A percentile compares a stretch with the other conserved stretches of the same genome.
These are phyloP conservation scores for Auriculariales sp. DNA, from an alignment of 768 basidiomycete genomes.

Conservation along the genomic window DNA sequence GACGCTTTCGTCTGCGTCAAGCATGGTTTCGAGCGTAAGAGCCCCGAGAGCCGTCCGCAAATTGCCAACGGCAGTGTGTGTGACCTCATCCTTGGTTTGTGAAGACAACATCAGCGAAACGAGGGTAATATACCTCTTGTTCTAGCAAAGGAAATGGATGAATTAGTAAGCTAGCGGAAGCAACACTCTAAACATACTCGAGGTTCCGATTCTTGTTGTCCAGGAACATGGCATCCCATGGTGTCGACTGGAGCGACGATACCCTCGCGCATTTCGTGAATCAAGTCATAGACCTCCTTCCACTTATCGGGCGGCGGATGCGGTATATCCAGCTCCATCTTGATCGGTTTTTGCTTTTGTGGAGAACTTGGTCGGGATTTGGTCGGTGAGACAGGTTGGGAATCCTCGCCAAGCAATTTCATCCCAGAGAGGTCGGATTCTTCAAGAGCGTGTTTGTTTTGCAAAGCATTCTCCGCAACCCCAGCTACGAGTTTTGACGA, in stretches of 20 bases:
- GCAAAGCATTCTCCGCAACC: constrained; percentile 3
- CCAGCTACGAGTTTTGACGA: background rate
- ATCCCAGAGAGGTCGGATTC: background rate
- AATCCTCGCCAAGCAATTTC: background rate
- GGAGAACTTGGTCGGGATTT: constrained; percentile 20
- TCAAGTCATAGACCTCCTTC: constrained; percentile 54
- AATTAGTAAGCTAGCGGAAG: background rate
- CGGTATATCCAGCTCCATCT: constrained; percentile 36
- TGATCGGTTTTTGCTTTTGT: constrained; percentile 42
- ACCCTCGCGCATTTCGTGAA: constrained; percentile 59
- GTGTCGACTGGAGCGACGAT: constrained; percentile 81
- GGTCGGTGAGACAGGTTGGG: constrained; percentile 8
- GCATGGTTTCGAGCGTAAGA: constrained; percentile 54
- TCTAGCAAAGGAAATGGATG: constrained; percentile 27
- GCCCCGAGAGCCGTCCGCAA: constrained; percentile 65
- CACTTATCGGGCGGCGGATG: constrained; percentile 57
- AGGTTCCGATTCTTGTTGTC: constrained; percentile 45
- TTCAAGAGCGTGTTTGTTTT: background rate
- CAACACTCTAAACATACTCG: constrained; percentile 29
- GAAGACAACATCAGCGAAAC: constrained; percentile 91
- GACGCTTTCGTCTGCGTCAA: constrained; percentile 42
- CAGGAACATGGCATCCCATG: constrained; percentile 74
- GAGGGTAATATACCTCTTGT: constrained; percentile 67
- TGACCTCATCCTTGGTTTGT: constrained; percentile 89
- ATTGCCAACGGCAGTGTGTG: constrained; percentile 61